Percentiles rank a stretch among this genome's conserved stretches.
Evolutionary conservation across 441 rosid genomes (phyloP).

Genomic region (Hura crepitans): DNA sequence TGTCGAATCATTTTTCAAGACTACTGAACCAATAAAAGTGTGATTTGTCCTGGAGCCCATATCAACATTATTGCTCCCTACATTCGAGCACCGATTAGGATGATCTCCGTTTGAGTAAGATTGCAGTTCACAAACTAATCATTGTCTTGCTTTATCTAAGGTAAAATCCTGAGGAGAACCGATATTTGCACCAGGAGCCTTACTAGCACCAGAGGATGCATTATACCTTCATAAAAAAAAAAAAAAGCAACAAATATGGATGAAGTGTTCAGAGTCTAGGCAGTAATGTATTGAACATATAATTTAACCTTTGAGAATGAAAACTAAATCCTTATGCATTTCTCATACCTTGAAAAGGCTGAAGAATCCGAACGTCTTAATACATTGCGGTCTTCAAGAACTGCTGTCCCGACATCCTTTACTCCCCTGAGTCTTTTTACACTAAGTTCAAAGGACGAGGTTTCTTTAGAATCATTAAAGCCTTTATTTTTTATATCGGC

Average conservation of each 20-base stretch:
- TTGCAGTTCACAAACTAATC: conserved; percentile 26
- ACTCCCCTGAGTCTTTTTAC: conserved; percentile 45
- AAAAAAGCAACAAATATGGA: conserved; percentile 8
- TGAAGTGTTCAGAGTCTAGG: conserved; percentile 7
- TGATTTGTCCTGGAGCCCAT: conserved; percentile 44
- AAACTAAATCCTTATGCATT: conserved; percentile 1
- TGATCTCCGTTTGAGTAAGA: conserved; percentile 36
- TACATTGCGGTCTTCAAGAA: conserved; percentile 43
- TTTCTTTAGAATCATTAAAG: conserved; percentile 33
- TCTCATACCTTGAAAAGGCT: conserved; percentile 56
- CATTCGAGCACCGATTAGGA: conserved; percentile 45
- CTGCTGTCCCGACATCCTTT: conserved; percentile 27
- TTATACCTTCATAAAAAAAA: conserved; percentile 39
- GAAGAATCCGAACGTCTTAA: conserved; percentile 49
- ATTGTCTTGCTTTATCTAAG: conserved; percentile 34
- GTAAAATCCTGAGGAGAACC: conserved; percentile 35
- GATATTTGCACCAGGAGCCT: conserved; percentile 34
- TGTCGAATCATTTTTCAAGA: conserved; percentile 37
- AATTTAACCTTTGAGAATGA: background rate
- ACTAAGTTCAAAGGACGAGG: conserved; percentile 34
- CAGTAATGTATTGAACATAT: background rate
- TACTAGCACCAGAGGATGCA: conserved; percentile 32
- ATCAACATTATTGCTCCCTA: conserved; percentile 50
- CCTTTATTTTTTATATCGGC: conserved; percentile 31
- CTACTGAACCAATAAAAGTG: conserved; percentile 26